A percentile compares a stretch with the other conserved stretches of the same genome.
These are phyloP conservation scores for Septoria petroselini DNA, from an alignment of 2,329 filamentous ascomycete species.

Conservation along the genomic window DNA sequence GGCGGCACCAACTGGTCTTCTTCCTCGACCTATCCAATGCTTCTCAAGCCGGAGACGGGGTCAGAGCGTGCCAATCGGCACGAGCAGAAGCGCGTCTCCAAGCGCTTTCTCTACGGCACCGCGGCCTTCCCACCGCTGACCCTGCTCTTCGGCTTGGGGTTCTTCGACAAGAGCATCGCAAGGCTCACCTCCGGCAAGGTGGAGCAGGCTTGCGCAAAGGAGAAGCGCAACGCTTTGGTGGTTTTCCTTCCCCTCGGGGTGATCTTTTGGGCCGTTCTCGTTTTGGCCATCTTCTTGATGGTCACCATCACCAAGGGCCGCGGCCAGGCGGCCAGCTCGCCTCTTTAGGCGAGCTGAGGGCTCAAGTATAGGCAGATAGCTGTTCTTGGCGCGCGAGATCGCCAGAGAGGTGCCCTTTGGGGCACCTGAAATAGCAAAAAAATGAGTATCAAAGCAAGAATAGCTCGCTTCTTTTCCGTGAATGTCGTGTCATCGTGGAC, in stretches of 20 bases:
- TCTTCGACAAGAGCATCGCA: constrained; percentile 26
- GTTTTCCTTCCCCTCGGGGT: constrained; percentile 24
- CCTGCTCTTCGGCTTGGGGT: constrained; percentile 26
- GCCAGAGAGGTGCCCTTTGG: neutral
- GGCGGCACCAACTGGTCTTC: constrained; percentile 14
- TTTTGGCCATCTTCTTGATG: constrained; percentile 10
- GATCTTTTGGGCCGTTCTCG: constrained; percentile 12
- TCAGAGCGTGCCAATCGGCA: constrained; percentile 3
- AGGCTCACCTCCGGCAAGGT: constrained; percentile 23
- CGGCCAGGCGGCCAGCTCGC: constrained; percentile 1
- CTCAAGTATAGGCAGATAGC: neutral
- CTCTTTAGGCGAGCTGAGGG: neutral
- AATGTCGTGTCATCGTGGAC: no score
- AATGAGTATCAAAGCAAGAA: neutral
- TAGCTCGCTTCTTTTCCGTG: neutral
- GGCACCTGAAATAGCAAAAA: neutral
- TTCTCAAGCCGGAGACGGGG: constrained; percentile 13
- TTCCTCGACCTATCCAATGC: constrained; percentile 15
- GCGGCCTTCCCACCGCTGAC: constrained; percentile 26
- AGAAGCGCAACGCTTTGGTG: constrained; percentile 27
- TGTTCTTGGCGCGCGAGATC: neutral
- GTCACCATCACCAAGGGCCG: constrained; percentile 6
- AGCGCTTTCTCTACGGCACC: constrained; percentile 14
- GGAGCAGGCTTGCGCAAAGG: constrained; percentile 21
- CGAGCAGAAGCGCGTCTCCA: constrained; percentile 25